A percentile compares a stretch with the other conserved stretches of the same genome.
Conservation (phyloP, 108 stramenopile species). For the Conticribra weissflogii region DNA sequence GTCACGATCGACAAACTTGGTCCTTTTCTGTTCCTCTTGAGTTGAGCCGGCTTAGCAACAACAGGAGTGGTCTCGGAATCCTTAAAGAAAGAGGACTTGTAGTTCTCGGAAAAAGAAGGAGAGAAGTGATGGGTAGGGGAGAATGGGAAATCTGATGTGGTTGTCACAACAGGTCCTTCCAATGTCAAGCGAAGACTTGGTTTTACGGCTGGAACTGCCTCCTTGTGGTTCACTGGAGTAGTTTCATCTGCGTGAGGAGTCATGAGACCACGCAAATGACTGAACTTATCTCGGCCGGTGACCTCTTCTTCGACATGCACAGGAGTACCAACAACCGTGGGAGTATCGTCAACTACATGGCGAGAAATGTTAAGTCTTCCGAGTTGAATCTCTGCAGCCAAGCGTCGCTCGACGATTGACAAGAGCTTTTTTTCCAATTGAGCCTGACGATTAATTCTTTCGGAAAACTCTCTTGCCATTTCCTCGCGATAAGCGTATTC, state of each 20-base stretch:
- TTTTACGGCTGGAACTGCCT: not conserved
- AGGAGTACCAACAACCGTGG: not conserved
- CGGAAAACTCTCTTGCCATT: not conserved
- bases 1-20: not conserved
- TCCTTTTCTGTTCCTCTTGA: not conserved
- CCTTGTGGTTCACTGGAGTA: not conserved
- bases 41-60: not conserved
- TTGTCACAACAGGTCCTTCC: not conserved
- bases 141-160: not conserved
- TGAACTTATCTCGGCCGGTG: not conserved
- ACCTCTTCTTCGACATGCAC: not conserved
- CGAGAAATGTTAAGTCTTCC: not conserved
- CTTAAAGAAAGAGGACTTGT: not conserved
- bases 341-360: not conserved
- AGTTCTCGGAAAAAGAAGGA: not conserved
- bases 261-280: not conserved
- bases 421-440: constrained; percentile 1
- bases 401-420: not conserved
- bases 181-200: not conserved
- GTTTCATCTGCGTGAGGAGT: not conserved
- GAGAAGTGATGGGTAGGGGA: not conserved
- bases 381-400: not conserved
- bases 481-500: not conserved
- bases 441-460: not conserved
- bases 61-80: not conserved